Evolutionary conservation across 192 early-diverging fungal genomes (phyloP), one percentile per base, ranked within the genome.

Genomic region (Kickxella alabastrina): DNA sequence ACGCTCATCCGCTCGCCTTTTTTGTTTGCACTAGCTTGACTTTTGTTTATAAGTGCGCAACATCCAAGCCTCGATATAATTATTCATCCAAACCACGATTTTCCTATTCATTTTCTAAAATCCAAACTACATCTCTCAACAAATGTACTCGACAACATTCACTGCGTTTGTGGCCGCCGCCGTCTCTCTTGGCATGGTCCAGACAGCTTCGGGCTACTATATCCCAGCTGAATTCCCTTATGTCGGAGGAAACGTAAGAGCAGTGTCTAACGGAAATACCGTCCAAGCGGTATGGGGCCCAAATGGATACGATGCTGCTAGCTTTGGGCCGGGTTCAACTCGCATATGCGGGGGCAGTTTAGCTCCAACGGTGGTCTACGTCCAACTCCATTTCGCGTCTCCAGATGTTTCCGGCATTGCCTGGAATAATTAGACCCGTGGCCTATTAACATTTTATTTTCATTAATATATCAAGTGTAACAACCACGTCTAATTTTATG

Each of bases 211-310:
- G 23, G 34, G 52, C 42, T 27, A 60, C 34, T 43, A 48, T 57
- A 23, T 57, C 23, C 62, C 62, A 2, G 17, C 23, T 12, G 35
- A 43, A 3, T 57, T 56, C n/a, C 22, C 44, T n/a, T 26, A 19
- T 15, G 37, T 40, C 3, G 60, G 60, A 4, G 64, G 71, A n/a
- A 31, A 43, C 6, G 52, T 67, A 15, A 49, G 44, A 34, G 55
- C 71, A 0, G 35, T 59, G n/a, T 49, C 59, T 18, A 58, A 52
- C 24, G 71, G 64, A 1, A 66, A 62, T 48, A 35, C 23, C 6
- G 67, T 75, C 6, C 71, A 63, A 21, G 59, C 71, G 3, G 5
- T 59, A 2, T 75, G 71, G 71, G 71, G 64, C 1, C 64, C 71
- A 2, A 46, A 61, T 27, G 71, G 71, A 0, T 75, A 67, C 38